These are phyloP conservation scores for Leucogyrophana mollusca DNA, from an alignment of 768 basidiomycete species.

Conservation along the genomic window DNA sequence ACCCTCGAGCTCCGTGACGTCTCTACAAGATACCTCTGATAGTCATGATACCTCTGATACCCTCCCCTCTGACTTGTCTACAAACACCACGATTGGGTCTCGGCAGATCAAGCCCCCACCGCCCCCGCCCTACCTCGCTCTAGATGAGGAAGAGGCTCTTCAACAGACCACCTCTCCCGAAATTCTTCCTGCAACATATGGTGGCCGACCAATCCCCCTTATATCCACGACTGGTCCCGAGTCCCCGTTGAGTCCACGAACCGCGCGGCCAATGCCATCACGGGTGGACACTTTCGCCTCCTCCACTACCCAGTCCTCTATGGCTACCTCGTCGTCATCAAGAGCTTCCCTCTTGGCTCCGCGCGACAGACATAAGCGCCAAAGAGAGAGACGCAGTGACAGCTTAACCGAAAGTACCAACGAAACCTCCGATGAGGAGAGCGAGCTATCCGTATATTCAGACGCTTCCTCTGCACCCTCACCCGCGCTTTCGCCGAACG, in stretches of 20 bases:
- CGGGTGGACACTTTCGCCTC: slow-evolving; percentile 11
- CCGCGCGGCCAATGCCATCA: slow-evolving; percentile 14
- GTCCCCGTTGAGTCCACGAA: slow-evolving; percentile 27
- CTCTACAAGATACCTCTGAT: slow-evolving; percentile 34
- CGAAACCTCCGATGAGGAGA: slow-evolving; percentile 30
- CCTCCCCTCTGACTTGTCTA: slow-evolving; percentile 8
- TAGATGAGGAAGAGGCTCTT: slow-evolving; percentile 18
- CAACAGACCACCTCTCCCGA: slow-evolving; percentile 16
- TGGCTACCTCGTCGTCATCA: slow-evolving; percentile 16
- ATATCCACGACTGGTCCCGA: slow-evolving; percentile 54
- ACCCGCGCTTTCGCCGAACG: slow-evolving; percentile 27
- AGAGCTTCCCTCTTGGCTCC: slow-evolving; percentile 30
- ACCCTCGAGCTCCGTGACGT: slow-evolving; percentile 35
- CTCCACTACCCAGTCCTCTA: slow-evolving; percentile 10
- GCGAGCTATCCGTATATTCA: slow-evolving; percentile 31
- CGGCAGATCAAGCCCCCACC: slow-evolving; percentile 20
- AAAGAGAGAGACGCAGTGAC: slow-evolving; percentile 19
- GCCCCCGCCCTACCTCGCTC: slow-evolving; percentile 28
- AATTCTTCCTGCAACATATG: slow-evolving; percentile 28
- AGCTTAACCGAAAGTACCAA: slow-evolving; percentile 29
- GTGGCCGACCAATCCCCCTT: slow-evolving; percentile 48
- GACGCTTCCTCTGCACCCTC: slow-evolving; percentile 33
- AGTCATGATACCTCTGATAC: slow-evolving; percentile 21
- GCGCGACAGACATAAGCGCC: slow-evolving; percentile 15
- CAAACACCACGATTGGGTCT: slow-evolving; percentile 22